phyloP scores from a whole-genome alignment of 768 basidiomycete genomes.

The Mycena vulgaris region DNA sequence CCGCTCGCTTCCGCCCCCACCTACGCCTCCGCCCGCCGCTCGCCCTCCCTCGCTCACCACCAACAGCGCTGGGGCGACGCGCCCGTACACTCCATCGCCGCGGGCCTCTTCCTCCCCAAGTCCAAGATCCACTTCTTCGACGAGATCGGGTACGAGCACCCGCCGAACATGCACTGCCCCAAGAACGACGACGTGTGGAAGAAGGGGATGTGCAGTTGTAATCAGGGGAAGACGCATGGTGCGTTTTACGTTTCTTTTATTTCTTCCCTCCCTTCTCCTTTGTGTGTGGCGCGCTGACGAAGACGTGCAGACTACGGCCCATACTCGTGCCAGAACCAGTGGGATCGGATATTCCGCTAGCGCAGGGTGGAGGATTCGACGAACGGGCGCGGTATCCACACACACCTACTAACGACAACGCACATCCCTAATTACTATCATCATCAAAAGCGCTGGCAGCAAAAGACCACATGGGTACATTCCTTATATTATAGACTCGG shows the following conservation, averaged over 20 bases:
- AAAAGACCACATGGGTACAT: too few relatives aligned
- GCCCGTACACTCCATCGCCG: slow-evolving; percentile 81
- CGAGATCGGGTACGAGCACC: slow-evolving; percentile 58
- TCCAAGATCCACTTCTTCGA: slow-evolving; percentile 64
- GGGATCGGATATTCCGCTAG: slow-evolving; percentile 54
- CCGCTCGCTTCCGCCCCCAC: not conserved
- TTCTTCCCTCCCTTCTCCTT: not conserved
- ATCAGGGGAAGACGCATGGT: slow-evolving; percentile 71
- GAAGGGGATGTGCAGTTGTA: slow-evolving; percentile 64
- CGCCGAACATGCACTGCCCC: slow-evolving; percentile 69
- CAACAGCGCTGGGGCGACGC: slow-evolving; percentile 69
- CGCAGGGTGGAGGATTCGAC: too few relatives aligned
- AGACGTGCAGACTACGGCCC: slow-evolving; percentile 69
- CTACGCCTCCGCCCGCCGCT: not conserved
- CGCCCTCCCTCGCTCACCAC: not conserved
- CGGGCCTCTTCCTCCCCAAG: slow-evolving; percentile 70
- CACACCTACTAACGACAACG: not conserved
- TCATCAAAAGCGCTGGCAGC: too few relatives aligned
- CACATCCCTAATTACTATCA: not conserved
- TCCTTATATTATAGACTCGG: not conserved
- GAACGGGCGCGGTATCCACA: too few relatives aligned
- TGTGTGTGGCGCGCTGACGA: too few relatives aligned
- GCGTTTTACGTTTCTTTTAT: slow-evolving; percentile 50
- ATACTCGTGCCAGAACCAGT: slow-evolving; percentile 70
- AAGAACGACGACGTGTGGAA: slow-evolving; percentile 50